phyloP scores from a whole-genome alignment of 345 rosid species.

The Noccaea bulbosa region DNA sequence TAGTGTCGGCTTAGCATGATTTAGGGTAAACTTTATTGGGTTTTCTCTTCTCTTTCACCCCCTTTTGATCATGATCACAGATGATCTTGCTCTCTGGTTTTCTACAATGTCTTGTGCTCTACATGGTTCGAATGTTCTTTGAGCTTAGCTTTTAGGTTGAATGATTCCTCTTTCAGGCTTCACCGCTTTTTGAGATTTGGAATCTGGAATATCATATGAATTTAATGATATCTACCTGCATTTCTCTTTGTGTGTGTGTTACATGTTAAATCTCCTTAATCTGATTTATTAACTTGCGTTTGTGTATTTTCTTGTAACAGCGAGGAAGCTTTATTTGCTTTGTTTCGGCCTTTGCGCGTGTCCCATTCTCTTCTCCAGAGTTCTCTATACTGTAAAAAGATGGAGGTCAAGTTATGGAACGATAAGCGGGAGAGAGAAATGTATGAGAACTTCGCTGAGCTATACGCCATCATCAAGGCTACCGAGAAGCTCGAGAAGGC shows the following conservation, averaged over 20 bases:
- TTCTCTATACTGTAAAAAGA: slow-evolving; percentile 40
- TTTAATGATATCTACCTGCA: background rate
- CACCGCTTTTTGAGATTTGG: slow-evolving; percentile 9
- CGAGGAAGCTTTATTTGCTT: slow-evolving; percentile 44
- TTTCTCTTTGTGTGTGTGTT: background rate
- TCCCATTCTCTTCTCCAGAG: slow-evolving; percentile 95
- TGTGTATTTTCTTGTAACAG: slow-evolving; percentile 39
- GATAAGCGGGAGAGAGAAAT: slow-evolving; percentile 98
- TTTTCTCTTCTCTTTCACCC: slow-evolving; percentile 31
- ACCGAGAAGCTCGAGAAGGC: slow-evolving; percentile 98
- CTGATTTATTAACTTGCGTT: slow-evolving; percentile 18
- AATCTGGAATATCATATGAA: slow-evolving; percentile 1
- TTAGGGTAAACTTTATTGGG: slow-evolving; percentile 31
- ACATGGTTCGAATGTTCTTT: slow-evolving; percentile 21
- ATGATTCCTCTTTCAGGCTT: slow-evolving; percentile 21
- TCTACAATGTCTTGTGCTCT: background rate
- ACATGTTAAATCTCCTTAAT: background rate
- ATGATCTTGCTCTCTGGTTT: background rate
- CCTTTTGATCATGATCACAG: background rate
- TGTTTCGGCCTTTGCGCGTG: slow-evolving; percentile 77
- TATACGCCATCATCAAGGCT: slow-evolving; percentile 91
- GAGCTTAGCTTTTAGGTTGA: background rate
- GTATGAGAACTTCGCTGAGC: slow-evolving; percentile 96
- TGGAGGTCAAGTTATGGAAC: slow-evolving; percentile 96
- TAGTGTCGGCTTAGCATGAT: slow-evolving; percentile 36